Conservation (phyloP, 139 green algal genomes). For the Spirogloea muscicola region DNA sequence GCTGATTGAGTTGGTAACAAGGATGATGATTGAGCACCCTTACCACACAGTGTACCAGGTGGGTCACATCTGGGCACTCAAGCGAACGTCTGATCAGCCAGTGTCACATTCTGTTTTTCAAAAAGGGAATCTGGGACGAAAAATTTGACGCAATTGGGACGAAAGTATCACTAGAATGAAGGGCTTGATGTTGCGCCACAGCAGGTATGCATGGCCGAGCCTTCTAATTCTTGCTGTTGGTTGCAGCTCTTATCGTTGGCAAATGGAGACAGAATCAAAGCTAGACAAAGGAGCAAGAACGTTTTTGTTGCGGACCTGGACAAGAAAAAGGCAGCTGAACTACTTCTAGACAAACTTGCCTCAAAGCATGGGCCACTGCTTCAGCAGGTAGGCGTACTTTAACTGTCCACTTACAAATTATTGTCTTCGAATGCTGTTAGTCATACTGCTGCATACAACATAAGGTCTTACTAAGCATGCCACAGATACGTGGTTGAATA, state of each 20-base stretch:
- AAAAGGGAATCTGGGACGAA: background rate
- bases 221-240: background rate
- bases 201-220: background rate
- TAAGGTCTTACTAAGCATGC: no score
- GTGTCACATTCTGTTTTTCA: no score
- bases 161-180: background rate
- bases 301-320: constrained; percentile 43
- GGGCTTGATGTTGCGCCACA: background rate
- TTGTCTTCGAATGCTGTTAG: no score
- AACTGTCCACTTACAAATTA: no score
- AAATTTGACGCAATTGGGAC: background rate
- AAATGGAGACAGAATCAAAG: constrained; percentile 42
- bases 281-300: background rate
- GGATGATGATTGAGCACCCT: constrained; percentile 73
- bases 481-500: no score
- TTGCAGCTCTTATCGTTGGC: constrained; percentile 33
- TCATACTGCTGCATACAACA: no score
- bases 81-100: no score
- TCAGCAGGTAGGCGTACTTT: no score
- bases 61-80: no score
- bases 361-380: no score
- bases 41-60: constrained; percentile 75
- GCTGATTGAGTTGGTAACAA: constrained; percentile 56
- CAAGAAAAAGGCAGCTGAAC: constrained; percentile 45
- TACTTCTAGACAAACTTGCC: no score